Base-by-base conservation (phyloP, 495 filamentous ascomycete genomes). In the Aspergillus saccharolyticus region DNA sequence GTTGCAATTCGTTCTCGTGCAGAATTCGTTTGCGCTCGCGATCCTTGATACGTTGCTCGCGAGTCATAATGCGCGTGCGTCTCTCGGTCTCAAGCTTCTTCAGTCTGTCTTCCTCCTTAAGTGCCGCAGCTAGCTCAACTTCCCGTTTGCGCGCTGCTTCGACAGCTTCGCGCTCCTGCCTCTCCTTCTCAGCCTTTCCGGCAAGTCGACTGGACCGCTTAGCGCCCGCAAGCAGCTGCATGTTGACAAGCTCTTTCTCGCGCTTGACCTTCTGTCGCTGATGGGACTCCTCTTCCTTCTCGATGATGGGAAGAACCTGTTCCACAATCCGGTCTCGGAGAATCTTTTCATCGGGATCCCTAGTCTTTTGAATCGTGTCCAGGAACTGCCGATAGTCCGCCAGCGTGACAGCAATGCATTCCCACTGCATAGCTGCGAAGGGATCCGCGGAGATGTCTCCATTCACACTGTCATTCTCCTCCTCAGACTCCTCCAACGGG, bases 121-220 rank as follows among this genome's bases (percentile, higher is more conserved):
- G 79, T 53, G 86, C 85, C 63, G 83, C 84, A 5, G 69, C 73
- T 58, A 90, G 74, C 21, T 91, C 88, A 17, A 73, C 73, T 46
- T 84, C 80, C 52, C 78, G 81, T 72, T 86, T 94, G 17, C 80
- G 82, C 56, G 90, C 85, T 22, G 87, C 89, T 61, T 91, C 89
- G 4, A 73, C 77, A 43, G 80, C 79, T 54, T 88, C 87, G 54
- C 89, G 86, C 21, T 90, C 85, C 53, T 84, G 70, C 60, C 85
- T 85, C 58, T 90, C 89, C 53, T 84, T 88, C 68, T 96, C 89
- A 24, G 83, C 73, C 71, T 91, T 96, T 53, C 81, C 79, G 33
- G 90, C 90, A 50, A 97, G 80, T 50, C 94, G 85, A 60, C 89
- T 93, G 0, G 94, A 97, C 55, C 94, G 78, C 74, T 98, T 98